Evolutionary conservation across 352 stramenopile species (phyloP).

Genomic region (Globisporangium megalacanthum): DNA sequence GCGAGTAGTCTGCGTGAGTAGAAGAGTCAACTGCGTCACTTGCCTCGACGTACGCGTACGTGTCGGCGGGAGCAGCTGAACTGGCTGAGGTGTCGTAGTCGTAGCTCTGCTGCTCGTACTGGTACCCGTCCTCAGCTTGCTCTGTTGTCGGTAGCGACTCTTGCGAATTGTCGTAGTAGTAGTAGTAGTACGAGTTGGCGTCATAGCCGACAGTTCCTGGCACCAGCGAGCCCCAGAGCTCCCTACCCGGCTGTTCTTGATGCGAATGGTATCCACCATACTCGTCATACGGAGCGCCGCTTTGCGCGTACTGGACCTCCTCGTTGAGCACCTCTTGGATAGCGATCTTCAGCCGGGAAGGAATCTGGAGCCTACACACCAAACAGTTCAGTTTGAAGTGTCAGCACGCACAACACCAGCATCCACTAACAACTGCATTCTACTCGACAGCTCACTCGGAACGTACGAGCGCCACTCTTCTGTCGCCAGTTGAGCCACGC

Average conservation of each 20-base stretch:
- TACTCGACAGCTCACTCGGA: not conserved
- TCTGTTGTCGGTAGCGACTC: not conserved
- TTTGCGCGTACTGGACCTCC: conserved; percentile 3
- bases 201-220: not conserved
- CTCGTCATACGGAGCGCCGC: conserved; percentile 8
- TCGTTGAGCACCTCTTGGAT: conserved; percentile 58
- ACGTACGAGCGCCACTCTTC: conserved; percentile 55
- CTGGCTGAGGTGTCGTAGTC: not conserved
- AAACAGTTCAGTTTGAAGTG: not conserved
- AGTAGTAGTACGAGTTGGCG: conserved; percentile 4
- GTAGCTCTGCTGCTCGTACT: conserved; percentile 2
- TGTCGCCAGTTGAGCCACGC: conserved; percentile 27
- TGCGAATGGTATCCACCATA: conserved; percentile 7
- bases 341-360: conserved; percentile 52
- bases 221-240: no score
- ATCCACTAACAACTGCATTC: no score
- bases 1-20: not conserved
- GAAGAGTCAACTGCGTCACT: not conserved
- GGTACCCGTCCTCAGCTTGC: not conserved
- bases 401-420: no score
- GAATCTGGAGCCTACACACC: conserved; percentile 36
- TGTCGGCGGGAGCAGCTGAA: not conserved
- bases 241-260: not conserved
- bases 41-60: not conserved
- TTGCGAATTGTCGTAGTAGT: not conserved